Evolutionary conservation across 139 green algal genomes (phyloP), one percentile per base, ranked within the genome.

Genomic region (Zygnema cylindricum): DNA sequence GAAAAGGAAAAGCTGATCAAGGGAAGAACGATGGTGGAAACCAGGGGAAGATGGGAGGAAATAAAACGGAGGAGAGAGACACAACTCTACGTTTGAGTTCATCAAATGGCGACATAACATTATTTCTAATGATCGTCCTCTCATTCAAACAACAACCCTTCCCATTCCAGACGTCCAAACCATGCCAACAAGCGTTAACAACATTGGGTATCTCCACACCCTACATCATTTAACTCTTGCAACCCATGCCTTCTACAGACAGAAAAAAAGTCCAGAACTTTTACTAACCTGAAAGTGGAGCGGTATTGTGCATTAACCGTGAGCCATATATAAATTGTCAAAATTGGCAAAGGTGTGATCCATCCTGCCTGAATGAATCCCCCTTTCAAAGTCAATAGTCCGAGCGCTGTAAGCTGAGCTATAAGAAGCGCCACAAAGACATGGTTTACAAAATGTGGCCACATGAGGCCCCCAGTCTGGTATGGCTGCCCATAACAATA

Each of bases 401-500:
- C 85, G 33, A 87, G 33, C 25, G 77, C 43, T 22, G 85, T 90
- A 1, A 90, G 81, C 85, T 90, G 85, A 23, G 77, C 85, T 25
- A 90, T 90, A 32, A 90, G 32, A 22, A 90, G 63, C 3, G 85
- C 85, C 0, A 41, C 49, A 41, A 90, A 77, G 33, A 90, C 85
- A 36, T 87, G 43, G 35, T 87, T 55, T 36, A 90, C 77, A 36
- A 90, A 90, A 33, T 38, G n/a, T 22, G 75, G 77, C 85, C 85
- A 90, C 38, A 90, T 55, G 32, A 90, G 41, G 32, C 85, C 85
- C 30, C 85, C 85, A 23, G 85, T 89, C 78, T 90, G 85, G 85
- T 89, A 90, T 33, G 85, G 85, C 41, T 88, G 86, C 23, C 49
- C 38, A 42, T 90, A 90, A 40, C 88, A 76, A 43, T 90, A 90